Evolutionary conservation across 2,329 filamentous ascomycete genomes (phyloP).

Genomic region (Verticillium nubilum): DNA sequence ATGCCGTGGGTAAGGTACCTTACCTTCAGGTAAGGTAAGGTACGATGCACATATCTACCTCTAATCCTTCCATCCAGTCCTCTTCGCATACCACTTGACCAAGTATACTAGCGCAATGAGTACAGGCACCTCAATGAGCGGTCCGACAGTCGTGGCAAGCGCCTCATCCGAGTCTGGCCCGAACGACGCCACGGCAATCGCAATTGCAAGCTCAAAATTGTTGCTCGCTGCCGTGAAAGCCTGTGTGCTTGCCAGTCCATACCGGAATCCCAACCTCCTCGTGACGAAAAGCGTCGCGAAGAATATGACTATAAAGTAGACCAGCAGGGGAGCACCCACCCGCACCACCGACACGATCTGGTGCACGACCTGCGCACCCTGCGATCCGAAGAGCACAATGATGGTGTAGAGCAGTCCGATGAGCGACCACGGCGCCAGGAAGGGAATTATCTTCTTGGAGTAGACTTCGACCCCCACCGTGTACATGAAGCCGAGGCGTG

Average conservation of each 20-base stretch:
- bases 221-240: slow-evolving; percentile 89
- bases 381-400: slow-evolving; percentile 76
- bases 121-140: slow-evolving; percentile 82
- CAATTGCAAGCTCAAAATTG: slow-evolving; percentile 89
- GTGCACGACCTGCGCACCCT: slow-evolving; percentile 70
- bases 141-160: slow-evolving; percentile 76
- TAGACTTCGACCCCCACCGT: slow-evolving; percentile 57
- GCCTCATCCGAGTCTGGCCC: slow-evolving; percentile 75
- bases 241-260: slow-evolving; percentile 66
- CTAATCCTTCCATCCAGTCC: background rate
- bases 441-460: slow-evolving; percentile 62
- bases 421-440: slow-evolving; percentile 67
- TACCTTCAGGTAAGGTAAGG: too few species aligned
- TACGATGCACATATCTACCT: too few species aligned
- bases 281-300: slow-evolving; percentile 58
- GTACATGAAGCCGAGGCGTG: slow-evolving; percentile 56
- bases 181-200: slow-evolving; percentile 77
- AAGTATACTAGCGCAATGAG: slow-evolving; percentile 72
- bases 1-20: too few species aligned
- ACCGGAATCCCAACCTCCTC: slow-evolving; percentile 65
- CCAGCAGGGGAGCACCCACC: slow-evolving; percentile 72
- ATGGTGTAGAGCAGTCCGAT: slow-evolving; percentile 86
- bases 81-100: slow-evolving; percentile 41
- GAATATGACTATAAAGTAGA: slow-evolving; percentile 78
- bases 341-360: slow-evolving; percentile 80